These are phyloP conservation scores for Euclidium syriacum DNA, from an alignment of 345 rosid species.

Conservation along the genomic window DNA sequence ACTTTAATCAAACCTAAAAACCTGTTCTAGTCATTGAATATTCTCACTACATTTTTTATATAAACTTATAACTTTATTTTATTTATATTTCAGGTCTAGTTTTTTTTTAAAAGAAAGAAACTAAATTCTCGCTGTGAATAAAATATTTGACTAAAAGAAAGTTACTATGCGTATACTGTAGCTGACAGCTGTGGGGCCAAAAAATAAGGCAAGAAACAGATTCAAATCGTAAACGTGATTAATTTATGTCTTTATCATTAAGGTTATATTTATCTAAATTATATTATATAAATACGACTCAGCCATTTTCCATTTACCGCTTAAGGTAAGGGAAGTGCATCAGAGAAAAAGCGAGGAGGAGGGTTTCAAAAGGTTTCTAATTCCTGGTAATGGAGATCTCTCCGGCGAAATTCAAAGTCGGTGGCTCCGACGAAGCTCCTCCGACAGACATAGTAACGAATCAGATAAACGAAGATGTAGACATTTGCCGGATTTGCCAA, in stretches of 20 bases:
- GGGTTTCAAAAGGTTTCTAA: not conserved
- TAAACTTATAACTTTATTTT: no score
- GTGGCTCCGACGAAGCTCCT: not conserved
- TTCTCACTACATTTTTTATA: no score
- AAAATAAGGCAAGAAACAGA: not conserved
- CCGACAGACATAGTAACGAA: not conserved
- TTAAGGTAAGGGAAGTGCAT: not conserved
- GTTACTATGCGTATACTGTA: not conserved
- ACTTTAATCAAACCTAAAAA: no score
- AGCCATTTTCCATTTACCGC: not conserved
- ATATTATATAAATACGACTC: not conserved
- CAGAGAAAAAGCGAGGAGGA: not conserved
- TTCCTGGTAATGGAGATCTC: conserved; percentile 2
- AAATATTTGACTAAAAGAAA: no score
- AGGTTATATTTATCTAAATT: not conserved
- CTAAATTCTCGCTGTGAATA: not conserved
- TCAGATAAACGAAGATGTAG: not conserved
- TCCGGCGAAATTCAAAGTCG: not conserved
- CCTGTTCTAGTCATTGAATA: no score
- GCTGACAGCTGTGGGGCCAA: no score
- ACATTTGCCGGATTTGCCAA: conserved; percentile 11
- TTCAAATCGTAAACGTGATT: not conserved
- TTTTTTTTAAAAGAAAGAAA: no score
- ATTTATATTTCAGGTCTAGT: no score
- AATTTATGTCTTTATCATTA: not conserved